Evolutionary conservation across 164 flowering plant genomes (phyloP).

Genomic region (Stephania yunnanensis): DNA sequence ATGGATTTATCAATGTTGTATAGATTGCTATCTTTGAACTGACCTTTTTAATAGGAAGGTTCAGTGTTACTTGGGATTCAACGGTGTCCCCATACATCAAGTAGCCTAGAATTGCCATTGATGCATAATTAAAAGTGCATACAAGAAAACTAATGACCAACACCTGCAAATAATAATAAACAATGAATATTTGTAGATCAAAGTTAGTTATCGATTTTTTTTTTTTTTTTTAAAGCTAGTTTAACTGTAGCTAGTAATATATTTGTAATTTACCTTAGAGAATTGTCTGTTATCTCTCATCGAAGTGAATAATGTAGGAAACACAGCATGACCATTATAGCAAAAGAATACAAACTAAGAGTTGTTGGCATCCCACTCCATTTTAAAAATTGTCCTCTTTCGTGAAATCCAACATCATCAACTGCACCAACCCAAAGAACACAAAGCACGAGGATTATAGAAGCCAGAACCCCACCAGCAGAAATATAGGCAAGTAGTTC

Average conservation of each 20-base stretch:
- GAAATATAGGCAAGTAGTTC: constrained; percentile 44
- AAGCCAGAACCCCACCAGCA: constrained; percentile 47
- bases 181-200: background rate
- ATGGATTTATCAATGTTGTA: constrained; percentile 44
- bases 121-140: constrained; percentile 38
- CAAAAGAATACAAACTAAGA: constrained; percentile 41
- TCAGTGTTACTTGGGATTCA: constrained; percentile 47
- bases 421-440: constrained; percentile 38
- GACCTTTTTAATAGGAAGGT: constrained; percentile 33
- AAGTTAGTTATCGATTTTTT: background rate
- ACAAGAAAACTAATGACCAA: constrained; percentile 33
- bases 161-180: constrained; percentile 26
- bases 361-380: constrained; percentile 38
- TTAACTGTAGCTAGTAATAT: background rate
- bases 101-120: constrained; percentile 52
- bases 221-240: background rate
- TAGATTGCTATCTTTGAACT: constrained; percentile 45
- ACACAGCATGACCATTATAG: constrained; percentile 48
- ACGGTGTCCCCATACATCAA: constrained; percentile 44
- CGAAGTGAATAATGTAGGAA: constrained; percentile 48
- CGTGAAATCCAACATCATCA: constrained; percentile 47
- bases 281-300: constrained; percentile 45
- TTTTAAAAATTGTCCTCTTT: constrained; percentile 28
- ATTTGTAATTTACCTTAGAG: constrained; percentile 33
- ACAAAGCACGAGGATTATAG: constrained; percentile 29